These are phyloP conservation scores for Aspergillus saccharolyticus DNA, from an alignment of 495 filamentous ascomycete species.

Conservation along the genomic window DNA sequence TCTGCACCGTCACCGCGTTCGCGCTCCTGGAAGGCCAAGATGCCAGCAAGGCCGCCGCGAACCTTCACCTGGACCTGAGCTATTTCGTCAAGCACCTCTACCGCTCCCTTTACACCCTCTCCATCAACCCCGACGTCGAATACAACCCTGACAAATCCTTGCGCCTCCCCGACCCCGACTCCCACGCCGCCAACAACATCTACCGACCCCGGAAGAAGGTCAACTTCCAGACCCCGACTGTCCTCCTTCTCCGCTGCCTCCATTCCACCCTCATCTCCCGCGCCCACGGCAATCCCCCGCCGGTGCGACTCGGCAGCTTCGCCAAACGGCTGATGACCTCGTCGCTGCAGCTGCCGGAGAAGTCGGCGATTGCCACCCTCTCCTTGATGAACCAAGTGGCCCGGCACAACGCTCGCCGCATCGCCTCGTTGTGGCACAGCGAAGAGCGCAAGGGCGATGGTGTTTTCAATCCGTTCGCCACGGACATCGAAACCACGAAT, in stretches of 20 bases:
- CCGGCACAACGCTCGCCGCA: slow-evolving; percentile 64
- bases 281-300: slow-evolving; percentile 56
- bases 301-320: slow-evolving; percentile 80
- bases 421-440: slow-evolving; percentile 71
- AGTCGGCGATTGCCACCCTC: slow-evolving; percentile 71
- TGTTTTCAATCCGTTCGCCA: slow-evolving; percentile 50
- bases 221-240: slow-evolving; percentile 88
- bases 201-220: slow-evolving; percentile 55
- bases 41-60: slow-evolving; percentile 54
- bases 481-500: slow-evolving; percentile 72
- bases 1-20: slow-evolving; percentile 93
- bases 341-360: slow-evolving; percentile 83
- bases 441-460: slow-evolving; percentile 89
- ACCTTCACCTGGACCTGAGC: slow-evolving; percentile 79
- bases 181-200: slow-evolving; percentile 22
- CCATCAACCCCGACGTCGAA: slow-evolving; percentile 81
- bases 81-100: slow-evolving; percentile 96
- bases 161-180: slow-evolving; percentile 70
- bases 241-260: slow-evolving; percentile 81
- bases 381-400: slow-evolving; percentile 68
- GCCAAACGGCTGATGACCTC: slow-evolving; percentile 82
- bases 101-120: slow-evolving; percentile 68
- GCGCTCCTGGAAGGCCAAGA: slow-evolving; percentile 89
- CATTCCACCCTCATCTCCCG: slow-evolving; percentile 60
- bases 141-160: slow-evolving; percentile 69